Conservation (phyloP, 371 early-diverging fungal species). For the Mortierella sp. region DNA sequence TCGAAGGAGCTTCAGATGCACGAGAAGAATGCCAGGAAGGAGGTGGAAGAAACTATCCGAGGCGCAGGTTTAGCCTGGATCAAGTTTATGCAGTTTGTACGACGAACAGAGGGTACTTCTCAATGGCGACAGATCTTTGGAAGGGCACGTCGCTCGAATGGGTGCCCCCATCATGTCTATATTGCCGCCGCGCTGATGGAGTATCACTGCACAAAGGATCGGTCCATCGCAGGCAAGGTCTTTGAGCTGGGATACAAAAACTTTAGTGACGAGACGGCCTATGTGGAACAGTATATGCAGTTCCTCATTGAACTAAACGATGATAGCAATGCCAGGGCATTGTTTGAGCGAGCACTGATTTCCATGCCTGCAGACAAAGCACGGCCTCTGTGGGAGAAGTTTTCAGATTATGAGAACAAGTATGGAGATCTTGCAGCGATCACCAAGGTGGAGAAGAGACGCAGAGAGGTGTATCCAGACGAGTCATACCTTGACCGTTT, state of each 20-base stretch:
- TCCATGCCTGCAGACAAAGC: conserved; percentile 79
- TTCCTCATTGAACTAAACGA: conserved; percentile 91
- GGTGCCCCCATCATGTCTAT: conserved; percentile 88
- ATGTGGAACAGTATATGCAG: conserved; percentile 83
- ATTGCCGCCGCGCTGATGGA: conserved; percentile 93
- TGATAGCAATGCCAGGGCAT: conserved; percentile 90
- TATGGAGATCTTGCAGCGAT: conserved; percentile 87
- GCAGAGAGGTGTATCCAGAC: conserved; percentile 74
- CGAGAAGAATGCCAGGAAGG: conserved; percentile 66
- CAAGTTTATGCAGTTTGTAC: conserved; percentile 84
- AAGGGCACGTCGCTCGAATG: conserved; percentile 78
- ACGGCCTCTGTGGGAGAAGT: conserved; percentile 80
- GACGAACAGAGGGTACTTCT: conserved; percentile 82
- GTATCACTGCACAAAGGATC: conserved; percentile 89
- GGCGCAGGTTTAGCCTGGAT: conserved; percentile 84
- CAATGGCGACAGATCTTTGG: conserved; percentile 84
- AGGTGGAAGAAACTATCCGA: conserved; percentile 70
- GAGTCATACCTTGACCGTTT: conserved; percentile 63
- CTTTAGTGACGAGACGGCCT: conserved; percentile 79
- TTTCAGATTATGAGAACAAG: conserved; percentile 85
- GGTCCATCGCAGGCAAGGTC: conserved; percentile 87
- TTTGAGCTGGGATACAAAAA: conserved; percentile 89
- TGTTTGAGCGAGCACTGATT: conserved; percentile 86
- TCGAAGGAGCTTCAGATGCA: conserved; percentile 75
- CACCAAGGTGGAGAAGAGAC: conserved; percentile 80